Percentiles rank a stretch among this genome's conserved stretches.
Conservation (phyloP, 768 basidiomycete genomes). For the Trametes cinnabarina region DNA sequence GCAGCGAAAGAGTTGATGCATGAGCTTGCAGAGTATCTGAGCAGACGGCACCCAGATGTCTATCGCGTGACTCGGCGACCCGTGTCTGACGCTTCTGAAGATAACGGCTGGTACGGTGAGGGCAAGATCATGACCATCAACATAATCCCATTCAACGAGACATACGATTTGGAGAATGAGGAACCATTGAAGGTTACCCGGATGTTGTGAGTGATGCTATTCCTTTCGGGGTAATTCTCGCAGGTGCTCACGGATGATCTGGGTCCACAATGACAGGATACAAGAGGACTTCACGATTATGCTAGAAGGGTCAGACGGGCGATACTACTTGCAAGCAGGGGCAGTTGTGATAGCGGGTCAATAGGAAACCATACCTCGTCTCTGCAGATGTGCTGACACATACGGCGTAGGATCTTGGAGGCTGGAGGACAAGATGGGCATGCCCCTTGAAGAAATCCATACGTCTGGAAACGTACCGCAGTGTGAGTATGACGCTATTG, state of each 20-base stretch:
- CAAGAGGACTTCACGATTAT: constrained; percentile 25
- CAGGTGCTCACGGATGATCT: not conserved
- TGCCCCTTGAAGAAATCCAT: constrained; percentile 72
- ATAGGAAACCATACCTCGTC: constrained; percentile 15
- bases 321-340: constrained; percentile 74
- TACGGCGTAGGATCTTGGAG: constrained; percentile 63
- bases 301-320: constrained; percentile 50
- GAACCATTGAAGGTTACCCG: constrained; percentile 62
- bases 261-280: constrained; percentile 9
- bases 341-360: constrained; percentile 63
- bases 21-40: constrained; percentile 66
- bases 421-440: constrained; percentile 71
- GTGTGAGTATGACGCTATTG: constrained; percentile 47
- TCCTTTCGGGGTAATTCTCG: not conserved
- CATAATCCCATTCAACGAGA: constrained; percentile 46
- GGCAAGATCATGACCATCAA: constrained; percentile 51
- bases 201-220: constrained; percentile 49
- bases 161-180: constrained; percentile 51
- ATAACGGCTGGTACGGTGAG: constrained; percentile 39
- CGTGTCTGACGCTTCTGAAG: constrained; percentile 6
- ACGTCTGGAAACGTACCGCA: constrained; percentile 66
- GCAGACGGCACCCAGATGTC: constrained; percentile 56
- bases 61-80: constrained; percentile 48
- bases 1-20: constrained; percentile 67
- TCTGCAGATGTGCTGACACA: not conserved